Conservation (phyloP, 202 grass and related monocot species). For the Schoenoplectus tabernaemontani region DNA sequence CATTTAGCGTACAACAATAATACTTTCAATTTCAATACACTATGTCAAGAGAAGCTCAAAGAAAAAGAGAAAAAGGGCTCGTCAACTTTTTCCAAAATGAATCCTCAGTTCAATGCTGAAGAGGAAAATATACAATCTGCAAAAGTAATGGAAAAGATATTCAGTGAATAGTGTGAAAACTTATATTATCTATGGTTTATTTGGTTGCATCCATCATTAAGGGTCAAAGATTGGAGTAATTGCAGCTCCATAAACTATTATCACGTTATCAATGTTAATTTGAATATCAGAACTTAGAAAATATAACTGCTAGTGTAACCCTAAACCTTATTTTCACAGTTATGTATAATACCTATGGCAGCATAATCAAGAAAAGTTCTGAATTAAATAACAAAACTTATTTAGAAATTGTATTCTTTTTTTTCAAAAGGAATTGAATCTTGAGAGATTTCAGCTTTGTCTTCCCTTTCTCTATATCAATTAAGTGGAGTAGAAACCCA, state of each 20-base stretch:
- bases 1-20: slow-evolving; percentile 31
- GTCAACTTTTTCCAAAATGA: slow-evolving; percentile 12
- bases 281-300: neutral
- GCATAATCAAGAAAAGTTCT: neutral
- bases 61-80: slow-evolving; percentile 23
- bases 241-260: neutral
- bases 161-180: neutral
- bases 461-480: neutral
- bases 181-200: neutral
- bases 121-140: slow-evolving; percentile 18
- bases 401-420: neutral
- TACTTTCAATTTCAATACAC: slow-evolving; percentile 24
- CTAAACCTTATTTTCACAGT: neutral
- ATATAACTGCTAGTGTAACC: neutral
- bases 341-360: neutral
- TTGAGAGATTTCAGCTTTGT: neutral
- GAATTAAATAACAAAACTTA: neutral
- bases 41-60: slow-evolving; percentile 25
- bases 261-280: neutral
- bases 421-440: neutral
- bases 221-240: neutral
- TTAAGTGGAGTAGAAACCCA: neutral
- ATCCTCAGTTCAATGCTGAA: neutral
- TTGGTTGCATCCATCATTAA: neutral
- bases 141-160: slow-evolving; percentile 2